A percentile compares a stretch with the other conserved stretches of the same genome.
phyloP scores from a whole-genome alignment of 1,284 basidiomycete genomes.

The Mycena citricolor region DNA sequence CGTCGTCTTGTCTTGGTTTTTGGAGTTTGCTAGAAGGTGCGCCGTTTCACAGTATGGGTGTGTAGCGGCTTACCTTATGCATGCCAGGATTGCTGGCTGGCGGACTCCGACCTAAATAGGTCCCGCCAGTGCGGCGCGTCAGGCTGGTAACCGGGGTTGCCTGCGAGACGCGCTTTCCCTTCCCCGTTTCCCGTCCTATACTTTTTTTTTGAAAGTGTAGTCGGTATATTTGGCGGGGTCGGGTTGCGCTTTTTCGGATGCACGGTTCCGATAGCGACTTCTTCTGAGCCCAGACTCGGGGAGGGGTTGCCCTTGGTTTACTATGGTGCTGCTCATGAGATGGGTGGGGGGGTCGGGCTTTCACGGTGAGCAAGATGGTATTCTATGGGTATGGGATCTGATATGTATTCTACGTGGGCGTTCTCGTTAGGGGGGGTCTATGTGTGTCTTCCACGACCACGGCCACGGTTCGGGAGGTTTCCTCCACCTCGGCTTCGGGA shows the following conservation, averaged over 20 bases:
- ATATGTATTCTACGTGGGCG: too few relatives aligned
- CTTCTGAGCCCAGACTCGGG: slow-evolving; percentile 13
- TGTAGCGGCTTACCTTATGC: too few relatives aligned
- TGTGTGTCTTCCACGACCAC: too few relatives aligned
- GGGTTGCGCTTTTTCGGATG: slow-evolving; percentile 16
- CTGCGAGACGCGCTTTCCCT: slow-evolving; percentile 5
- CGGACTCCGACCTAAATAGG: slow-evolving; percentile 10
- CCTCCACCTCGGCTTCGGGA: background rate
- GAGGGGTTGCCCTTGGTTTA: too few relatives aligned
- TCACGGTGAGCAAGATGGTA: background rate
- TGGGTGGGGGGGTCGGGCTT: too few relatives aligned
- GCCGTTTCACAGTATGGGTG: too few relatives aligned
- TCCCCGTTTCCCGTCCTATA: slow-evolving; percentile 4
- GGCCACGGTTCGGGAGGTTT: background rate
- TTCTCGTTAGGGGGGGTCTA: too few relatives aligned
- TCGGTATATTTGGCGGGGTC: slow-evolving; percentile 15
- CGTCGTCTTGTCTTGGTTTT: too few relatives aligned
- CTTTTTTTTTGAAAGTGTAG: background rate
- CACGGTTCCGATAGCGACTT: slow-evolving; percentile 1
- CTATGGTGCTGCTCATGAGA: too few relatives aligned
- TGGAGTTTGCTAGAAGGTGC: too few relatives aligned
- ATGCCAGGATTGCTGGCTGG: slow-evolving; percentile 11
- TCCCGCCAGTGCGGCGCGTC: slow-evolving; percentile 11
- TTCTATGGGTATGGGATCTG: background rate
- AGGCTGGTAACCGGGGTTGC: background rate